phyloP scores from a whole-genome alignment of 2,329 filamentous ascomycete species.

The Cladobotryum protrusum region DNA sequence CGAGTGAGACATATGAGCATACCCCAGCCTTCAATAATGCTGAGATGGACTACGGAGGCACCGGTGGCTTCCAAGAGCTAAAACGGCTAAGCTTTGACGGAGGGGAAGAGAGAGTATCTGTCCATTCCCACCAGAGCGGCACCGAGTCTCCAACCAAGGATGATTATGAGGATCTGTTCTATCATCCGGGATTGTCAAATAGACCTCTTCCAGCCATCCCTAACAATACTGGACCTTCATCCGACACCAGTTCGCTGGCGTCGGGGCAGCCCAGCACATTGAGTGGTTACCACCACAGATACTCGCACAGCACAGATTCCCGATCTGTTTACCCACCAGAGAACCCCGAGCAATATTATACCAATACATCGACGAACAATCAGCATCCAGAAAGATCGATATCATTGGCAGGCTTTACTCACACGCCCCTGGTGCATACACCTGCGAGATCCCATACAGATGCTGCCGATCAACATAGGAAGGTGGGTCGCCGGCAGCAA shows the following conservation, averaged over 20 bases:
- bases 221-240: constrained; percentile 45
- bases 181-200: constrained; percentile 72
- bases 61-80: constrained; percentile 77
- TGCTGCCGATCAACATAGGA: constrained; percentile 65
- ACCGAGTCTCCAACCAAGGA: constrained; percentile 63
- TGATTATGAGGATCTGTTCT: constrained; percentile 86
- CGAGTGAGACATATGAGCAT: constrained; percentile 23
- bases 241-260: constrained; percentile 52
- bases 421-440: constrained; percentile 68
- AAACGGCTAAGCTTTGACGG: constrained; percentile 86
- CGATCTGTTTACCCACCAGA: constrained; percentile 30
- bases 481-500: constrained; percentile 47
- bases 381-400: constrained; percentile 62
- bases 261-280: constrained; percentile 39
- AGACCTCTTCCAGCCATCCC: constrained; percentile 60
- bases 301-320: constrained; percentile 45
- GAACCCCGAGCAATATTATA: constrained; percentile 46
- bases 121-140: constrained; percentile 50
- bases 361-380: constrained; percentile 29
- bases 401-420: constrained; percentile 76
- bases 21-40: constrained; percentile 49
- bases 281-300: constrained; percentile 39
- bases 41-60: constrained; percentile 79
- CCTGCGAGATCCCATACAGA: constrained; percentile 94
- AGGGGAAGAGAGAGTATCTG: constrained; percentile 68